Percentiles rank a stretch among this genome's conserved stretches.
Evolutionary conservation across 1,139 yeast species (phyloP).

Genomic region (Pichia sorboxylosa): DNA sequence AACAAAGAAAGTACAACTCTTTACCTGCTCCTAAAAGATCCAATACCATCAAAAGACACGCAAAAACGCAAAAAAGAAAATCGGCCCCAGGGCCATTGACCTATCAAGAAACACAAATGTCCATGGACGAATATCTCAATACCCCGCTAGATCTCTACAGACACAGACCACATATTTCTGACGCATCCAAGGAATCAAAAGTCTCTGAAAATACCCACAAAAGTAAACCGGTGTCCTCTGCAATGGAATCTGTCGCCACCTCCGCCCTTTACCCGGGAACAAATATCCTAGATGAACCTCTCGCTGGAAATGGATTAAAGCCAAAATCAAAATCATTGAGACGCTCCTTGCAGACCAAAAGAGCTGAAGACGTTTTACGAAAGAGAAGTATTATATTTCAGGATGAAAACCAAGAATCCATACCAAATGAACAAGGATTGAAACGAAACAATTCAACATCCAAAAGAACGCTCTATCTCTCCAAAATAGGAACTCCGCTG

Average conservation of each 20-base stretch:
- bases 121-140: constrained; percentile 10
- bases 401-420: neutral
- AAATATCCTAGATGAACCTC: neutral
- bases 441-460: neutral
- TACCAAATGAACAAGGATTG: neutral
- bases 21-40: constrained; percentile 4
- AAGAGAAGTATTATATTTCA: constrained; percentile 2
- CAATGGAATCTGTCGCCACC: constrained; percentile 2
- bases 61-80: constrained; percentile 4
- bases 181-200: constrained; percentile 1
- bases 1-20: constrained; percentile 8
- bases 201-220: neutral
- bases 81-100: constrained; percentile 9
- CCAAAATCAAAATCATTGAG: neutral
- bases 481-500: constrained; percentile 7
- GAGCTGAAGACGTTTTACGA: constrained; percentile 6
- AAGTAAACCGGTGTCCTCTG: neutral
- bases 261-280: constrained; percentile 3
- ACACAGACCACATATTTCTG: constrained; percentile 7
- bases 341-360: constrained; percentile 5
- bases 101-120: constrained; percentile 9
- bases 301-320: neutral
- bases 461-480: constrained; percentile 1
- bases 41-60: neutral
- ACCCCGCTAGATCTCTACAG: constrained; percentile 11